Evolutionary conservation across 192 early-diverging fungal genomes (phyloP), one percentile per base, ranked within the genome.

Genomic region (Gaertneriomyces sp.): DNA sequence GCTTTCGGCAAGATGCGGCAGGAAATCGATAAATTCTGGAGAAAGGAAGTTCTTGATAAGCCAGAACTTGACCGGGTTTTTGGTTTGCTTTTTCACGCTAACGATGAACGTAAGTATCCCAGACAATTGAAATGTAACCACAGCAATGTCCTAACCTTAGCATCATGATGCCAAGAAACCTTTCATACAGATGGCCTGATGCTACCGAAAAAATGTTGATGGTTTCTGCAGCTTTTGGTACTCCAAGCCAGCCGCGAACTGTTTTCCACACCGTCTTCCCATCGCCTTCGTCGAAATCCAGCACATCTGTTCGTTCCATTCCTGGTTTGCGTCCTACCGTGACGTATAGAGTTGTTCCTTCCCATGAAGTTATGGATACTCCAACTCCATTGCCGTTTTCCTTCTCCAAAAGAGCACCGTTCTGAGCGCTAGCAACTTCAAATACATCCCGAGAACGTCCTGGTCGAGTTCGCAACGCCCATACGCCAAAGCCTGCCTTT

Each of bases 131-230:
- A 60, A 45, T 45, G n/a, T 14, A 45, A 60, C 14, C 5, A 44
- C 5, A 60, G 47, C 2, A 8, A 38, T 20, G n/a, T 5, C 8
- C 53, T 12, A 33, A 66, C 64, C 64, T 66, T 17, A 92, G 74
- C 58, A 95, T 97, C 97, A 99, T 99, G 60, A 99, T 97, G 25
- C 88, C 87, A 73, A 99, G 79, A 68, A 99, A 95, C 6, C 97
- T 89, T 74, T 99, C 97, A 70, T 99, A 99, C 63, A 99, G 74
- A 45, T 99, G 94, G 5, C 97, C 97, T 6, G 95, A 97, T 0
- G 97, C 97, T 3, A 99, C 93, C 0, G 97, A 95, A 73, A 99
- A 99, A 58, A 99, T 89, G 75, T 99, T 92, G 73, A 99, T 93
- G 43, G 82, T 85, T 10, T 75, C 72, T 11, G 25, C 25, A 33